Conservation (phyloP, 257 asterid genomes). For the Eucommia ulmoides region DNA sequence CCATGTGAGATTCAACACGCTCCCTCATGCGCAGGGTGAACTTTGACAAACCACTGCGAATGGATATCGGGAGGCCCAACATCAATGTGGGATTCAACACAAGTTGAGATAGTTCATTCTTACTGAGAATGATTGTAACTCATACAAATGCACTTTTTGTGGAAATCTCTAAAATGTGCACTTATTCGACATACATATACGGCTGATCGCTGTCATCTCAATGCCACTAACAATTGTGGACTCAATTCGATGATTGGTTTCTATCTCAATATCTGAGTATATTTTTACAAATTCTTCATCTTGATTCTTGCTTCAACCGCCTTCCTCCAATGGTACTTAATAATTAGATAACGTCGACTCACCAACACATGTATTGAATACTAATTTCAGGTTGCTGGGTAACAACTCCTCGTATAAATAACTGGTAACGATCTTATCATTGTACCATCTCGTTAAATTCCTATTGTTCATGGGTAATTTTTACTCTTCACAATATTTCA, state of each 20-base stretch:
- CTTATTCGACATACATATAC: neutral
- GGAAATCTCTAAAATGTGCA: too few relatives aligned
- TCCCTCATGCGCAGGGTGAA: too few relatives aligned
- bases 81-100: too few relatives aligned
- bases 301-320: too few relatives aligned
- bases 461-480: neutral
- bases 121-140: too few relatives aligned
- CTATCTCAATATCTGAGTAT: neutral
- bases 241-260: neutral
- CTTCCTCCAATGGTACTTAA: neutral
- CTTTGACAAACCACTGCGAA: too few relatives aligned
- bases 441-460: conserved; percentile 1
- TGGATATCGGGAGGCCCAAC: too few relatives aligned
- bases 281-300: too few relatives aligned
- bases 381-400: conserved; percentile 76
- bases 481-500: neutral
- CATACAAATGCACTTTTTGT: too few relatives aligned
- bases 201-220: neutral
- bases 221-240: neutral
- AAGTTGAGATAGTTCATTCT: too few relatives aligned
- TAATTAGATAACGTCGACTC: neutral
- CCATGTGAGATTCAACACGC: too few relatives aligned
- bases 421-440: conserved; percentile 38
- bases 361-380: conserved; percentile 5
- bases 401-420: conserved; percentile 46